A percentile compares a stretch with the other conserved stretches of the same genome.
Evolutionary conservation across 139 green algal species (phyloP).

Genomic region (Spirogloea muscicola): DNA sequence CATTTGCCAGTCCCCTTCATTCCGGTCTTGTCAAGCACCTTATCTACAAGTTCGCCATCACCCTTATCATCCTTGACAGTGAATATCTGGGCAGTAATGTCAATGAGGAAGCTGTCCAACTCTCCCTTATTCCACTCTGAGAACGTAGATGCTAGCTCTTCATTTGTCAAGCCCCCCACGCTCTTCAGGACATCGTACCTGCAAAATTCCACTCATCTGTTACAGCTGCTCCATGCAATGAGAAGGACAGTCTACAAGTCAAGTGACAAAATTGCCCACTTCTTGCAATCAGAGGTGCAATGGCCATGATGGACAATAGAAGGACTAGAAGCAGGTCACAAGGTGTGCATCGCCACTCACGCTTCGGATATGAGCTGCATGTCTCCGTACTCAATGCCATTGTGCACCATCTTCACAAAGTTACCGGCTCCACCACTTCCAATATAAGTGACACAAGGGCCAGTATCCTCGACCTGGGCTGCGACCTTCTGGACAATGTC

Average conservation of each 20-base stretch:
- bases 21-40: slow-evolving; percentile 97
- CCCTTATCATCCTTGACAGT: slow-evolving; percentile 51
- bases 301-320: too few species aligned
- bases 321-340: too few species aligned
- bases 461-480: slow-evolving; percentile 93
- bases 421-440: slow-evolving; percentile 87
- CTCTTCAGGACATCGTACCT: slow-evolving; percentile 92
- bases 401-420: slow-evolving; percentile 99
- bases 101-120: slow-evolving; percentile 87
- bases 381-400: slow-evolving; percentile 99
- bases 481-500: slow-evolving; percentile 87
- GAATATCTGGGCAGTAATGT: slow-evolving; percentile 84
- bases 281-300: too few species aligned
- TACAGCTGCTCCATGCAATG: too few species aligned
- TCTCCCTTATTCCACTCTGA: slow-evolving; percentile 84
- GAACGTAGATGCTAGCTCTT: slow-evolving; percentile 85
- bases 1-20: slow-evolving; percentile 99
- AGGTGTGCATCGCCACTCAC: too few species aligned
- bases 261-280: too few species aligned
- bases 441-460: slow-evolving; percentile 90
- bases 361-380: slow-evolving; percentile 97
- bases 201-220: too few species aligned
- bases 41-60: slow-evolving; percentile 78
- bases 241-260: too few species aligned
- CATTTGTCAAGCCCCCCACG: slow-evolving; percentile 89